Evolutionary conservation across 225 moss, liverwort and hornwort species (phyloP), one percentile per base, ranked within the genome.

Genomic region (Bryum argenteum): DNA sequence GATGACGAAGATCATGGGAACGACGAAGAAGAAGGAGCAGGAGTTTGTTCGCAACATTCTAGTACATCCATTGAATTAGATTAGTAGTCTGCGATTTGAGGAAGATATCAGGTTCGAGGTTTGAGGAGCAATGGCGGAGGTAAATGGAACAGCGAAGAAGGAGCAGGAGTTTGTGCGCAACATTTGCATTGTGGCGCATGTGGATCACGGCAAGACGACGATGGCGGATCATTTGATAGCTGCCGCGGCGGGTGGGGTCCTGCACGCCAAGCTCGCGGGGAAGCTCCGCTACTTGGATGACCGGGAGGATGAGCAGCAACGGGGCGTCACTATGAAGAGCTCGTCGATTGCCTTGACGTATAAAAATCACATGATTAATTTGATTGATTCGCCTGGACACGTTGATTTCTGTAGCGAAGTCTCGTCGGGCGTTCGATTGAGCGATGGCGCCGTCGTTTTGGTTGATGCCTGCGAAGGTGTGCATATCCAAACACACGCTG

Each of bases 261-360:
- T 98, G 70, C 94, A 98, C 67, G 80, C 87, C 39, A 83, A 87
- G 77, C 85, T 89, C 37, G 97, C 97, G 17, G 97, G 97, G 26
- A 98, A 98, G 89, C 83, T 98, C 65, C 86, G 94, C 3, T 98
- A 91, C 71, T 79, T 98, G 88, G 97, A 98, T 19, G 94, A 84
- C 59, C 63, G 97, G 61, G 94, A 94, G 58, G 97, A 98, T 45
- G 97, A 98, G 81, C 97, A 98, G 66, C 83, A 92, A 65, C 92
- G 97, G 18, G 97, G 94, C 8, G 94, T 98, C 47, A 98, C 97
- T 1, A 98, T 98, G 97, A 98, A 98, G 88, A 94, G 94, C 73
- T 92, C 97, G 52, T 89, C 92, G 65, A 98, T 98, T 66, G 77
- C 89, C 1, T 81, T 98, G 33, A 64, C 65, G 21, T 94, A 79